A percentile compares a stretch with the other conserved stretches of the same genome.
Conservation (phyloP, 192 early-diverging fungal genomes). For the Thamnidium elegans region DNA sequence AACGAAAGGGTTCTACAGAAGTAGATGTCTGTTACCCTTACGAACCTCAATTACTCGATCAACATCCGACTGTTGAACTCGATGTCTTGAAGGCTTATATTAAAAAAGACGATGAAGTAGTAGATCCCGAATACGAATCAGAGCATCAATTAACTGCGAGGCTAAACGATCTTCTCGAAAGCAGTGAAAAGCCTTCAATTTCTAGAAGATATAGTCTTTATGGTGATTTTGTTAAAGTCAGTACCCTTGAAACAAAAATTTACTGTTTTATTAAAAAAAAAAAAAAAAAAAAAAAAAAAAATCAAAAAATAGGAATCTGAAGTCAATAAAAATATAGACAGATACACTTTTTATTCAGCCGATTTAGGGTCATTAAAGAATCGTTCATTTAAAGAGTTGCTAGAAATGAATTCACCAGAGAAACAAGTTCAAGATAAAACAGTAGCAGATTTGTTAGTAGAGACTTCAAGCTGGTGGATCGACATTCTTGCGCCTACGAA, state of each 20-base stretch:
- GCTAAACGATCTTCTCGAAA: slow-evolving; percentile 5
- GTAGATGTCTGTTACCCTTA: slow-evolving; percentile 13
- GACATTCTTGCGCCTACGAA: slow-evolving; percentile 56
- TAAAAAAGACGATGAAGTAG: neutral
- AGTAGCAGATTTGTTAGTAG: slow-evolving; percentile 25
- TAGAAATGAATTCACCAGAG: neutral
- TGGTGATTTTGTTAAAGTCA: slow-evolving; percentile 9
- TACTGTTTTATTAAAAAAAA: no score
- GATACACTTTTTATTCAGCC: slow-evolving; percentile 17
- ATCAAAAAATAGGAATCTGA: neutral
- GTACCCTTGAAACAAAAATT: neutral
- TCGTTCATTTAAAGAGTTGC: slow-evolving; percentile 5
- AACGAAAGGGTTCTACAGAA: neutral
- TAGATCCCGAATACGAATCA: neutral
- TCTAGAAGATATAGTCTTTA: slow-evolving; percentile 7
- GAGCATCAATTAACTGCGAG: neutral
- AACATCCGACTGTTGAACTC: neutral
- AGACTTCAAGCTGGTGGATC: slow-evolving; percentile 61
- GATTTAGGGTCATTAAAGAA: slow-evolving; percentile 8
- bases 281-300: neutral
- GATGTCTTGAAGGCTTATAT: neutral
- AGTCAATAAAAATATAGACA: neutral
- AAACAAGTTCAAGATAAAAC: neutral
- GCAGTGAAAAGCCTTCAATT: neutral
- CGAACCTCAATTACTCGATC: neutral